Percentiles rank a stretch among this genome's conserved stretches.
Evolutionary conservation across 768 basidiomycete species (phyloP).

Genomic region (Termitomyces titanicus): DNA sequence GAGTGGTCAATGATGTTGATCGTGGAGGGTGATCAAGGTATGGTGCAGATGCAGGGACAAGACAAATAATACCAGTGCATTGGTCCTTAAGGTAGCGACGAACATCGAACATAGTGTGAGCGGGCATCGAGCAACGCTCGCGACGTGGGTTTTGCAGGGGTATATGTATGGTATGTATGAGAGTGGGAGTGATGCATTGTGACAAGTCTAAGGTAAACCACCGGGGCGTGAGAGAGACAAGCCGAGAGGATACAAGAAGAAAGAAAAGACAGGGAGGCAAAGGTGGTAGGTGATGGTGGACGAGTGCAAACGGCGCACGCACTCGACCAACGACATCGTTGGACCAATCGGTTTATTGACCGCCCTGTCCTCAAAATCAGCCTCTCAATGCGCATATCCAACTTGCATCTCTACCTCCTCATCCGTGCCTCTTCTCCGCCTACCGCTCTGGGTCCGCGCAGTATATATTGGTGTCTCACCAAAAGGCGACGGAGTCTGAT

Average conservation of each 20-base stretch:
- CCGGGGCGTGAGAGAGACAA: neutral
- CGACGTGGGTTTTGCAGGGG: neutral
- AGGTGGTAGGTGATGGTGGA: neutral
- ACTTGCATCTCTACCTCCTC: slow-evolving; percentile 34
- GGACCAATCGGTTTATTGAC: neutral
- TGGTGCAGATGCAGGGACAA: neutral
- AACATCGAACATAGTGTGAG: neutral
- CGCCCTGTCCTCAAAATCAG: neutral
- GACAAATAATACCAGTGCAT: slow-evolving; percentile 4
- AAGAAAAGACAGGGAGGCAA: too few species aligned
- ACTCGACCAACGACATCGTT: neutral
- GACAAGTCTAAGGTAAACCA: slow-evolving; percentile 5
- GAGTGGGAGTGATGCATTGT: slow-evolving; percentile 6
- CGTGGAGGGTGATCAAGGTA: neutral
- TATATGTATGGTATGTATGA: neutral
- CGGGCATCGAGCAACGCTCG: slow-evolving; percentile 4
- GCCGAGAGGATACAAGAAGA: neutral
- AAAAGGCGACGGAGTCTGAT: slow-evolving; percentile 24
- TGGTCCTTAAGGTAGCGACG: slow-evolving; percentile 6
- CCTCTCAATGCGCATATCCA: slow-evolving; percentile 29
- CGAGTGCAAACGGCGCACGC: neutral
- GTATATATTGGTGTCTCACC: slow-evolving; percentile 23
- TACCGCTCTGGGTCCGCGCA: slow-evolving; percentile 13
- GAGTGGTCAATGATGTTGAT: neutral
- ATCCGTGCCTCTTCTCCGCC: slow-evolving; percentile 23